Evolutionary conservation across 176 grass and related monocot genomes (phyloP).

Genomic region (Saccharum spontaneum): DNA sequence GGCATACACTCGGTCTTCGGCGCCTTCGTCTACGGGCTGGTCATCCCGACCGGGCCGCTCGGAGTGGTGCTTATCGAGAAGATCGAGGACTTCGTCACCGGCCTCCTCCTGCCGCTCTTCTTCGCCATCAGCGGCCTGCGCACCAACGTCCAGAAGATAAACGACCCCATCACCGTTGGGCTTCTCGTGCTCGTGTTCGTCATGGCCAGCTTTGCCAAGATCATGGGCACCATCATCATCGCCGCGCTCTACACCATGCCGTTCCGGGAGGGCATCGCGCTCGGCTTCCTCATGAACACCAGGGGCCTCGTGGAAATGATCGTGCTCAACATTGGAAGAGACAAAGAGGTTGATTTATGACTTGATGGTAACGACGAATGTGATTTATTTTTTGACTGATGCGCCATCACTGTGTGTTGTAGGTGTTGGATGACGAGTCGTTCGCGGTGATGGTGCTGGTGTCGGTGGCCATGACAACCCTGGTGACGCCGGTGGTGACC

Average conservation of each 20-base stretch:
- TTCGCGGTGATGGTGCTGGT: constrained; percentile 70
- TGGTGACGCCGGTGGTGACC: constrained; percentile 68
- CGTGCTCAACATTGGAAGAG: background rate
- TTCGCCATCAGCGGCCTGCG: background rate
- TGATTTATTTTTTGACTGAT: too few relatives aligned
- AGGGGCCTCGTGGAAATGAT: background rate
- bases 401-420: too few relatives aligned
- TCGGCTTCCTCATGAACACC: background rate
- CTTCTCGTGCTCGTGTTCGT: background rate
- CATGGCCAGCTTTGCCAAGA: background rate
- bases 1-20: constrained; percentile 76
- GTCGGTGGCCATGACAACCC: constrained; percentile 59
- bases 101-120: background rate
- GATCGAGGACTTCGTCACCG: constrained; percentile 72
- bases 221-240: background rate
- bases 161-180: background rate
- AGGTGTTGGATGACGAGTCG: constrained; percentile 38
- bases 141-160: background rate
- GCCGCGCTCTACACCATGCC: background rate
- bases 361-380: too few relatives aligned
- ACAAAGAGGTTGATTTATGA: background rate
- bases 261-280: background rate
- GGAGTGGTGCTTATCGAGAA: constrained; percentile 59
- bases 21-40: constrained; percentile 75
- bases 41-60: constrained; percentile 64